These are phyloP conservation scores for Alternaria longipes DNA, from an alignment of 2,329 filamentous ascomycete species.

Conservation along the genomic window DNA sequence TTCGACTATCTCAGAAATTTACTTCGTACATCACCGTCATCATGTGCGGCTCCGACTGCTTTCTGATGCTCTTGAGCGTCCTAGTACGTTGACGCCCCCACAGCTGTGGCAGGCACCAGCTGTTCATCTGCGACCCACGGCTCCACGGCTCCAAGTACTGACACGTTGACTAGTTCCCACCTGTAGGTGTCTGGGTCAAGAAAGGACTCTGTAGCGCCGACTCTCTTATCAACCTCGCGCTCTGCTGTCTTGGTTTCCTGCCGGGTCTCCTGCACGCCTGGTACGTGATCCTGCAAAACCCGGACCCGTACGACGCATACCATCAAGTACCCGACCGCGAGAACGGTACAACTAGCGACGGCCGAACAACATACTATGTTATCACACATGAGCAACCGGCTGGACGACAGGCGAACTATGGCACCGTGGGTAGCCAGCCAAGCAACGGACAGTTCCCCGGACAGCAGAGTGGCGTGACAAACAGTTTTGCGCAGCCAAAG, in stretches of 20 bases:
- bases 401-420: conserved; percentile 50
- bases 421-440: conserved; percentile 53
- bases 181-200: conserved; percentile 87
- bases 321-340: conserved; percentile 66
- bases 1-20: not conserved
- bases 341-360: conserved; percentile 48
- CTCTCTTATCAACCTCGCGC: conserved; percentile 92
- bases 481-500: conserved; percentile 43
- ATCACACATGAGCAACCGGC: conserved; percentile 51
- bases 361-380: conserved; percentile 39
- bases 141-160: conserved; percentile 2
- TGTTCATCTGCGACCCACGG: not conserved
- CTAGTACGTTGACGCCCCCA: conserved; percentile 58
- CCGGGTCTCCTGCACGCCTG: conserved; percentile 93
- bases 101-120: conserved; percentile 21
- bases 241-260: conserved; percentile 70
- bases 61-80: conserved; percentile 67
- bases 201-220: conserved; percentile 90
- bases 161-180: conserved; percentile 17
- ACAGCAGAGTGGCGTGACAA: conserved; percentile 48
- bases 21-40: conserved; percentile 25
- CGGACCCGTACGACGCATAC: conserved; percentile 72
- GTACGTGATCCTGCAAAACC: conserved; percentile 96
- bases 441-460: conserved; percentile 55
- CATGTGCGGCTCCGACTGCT: conserved; percentile 69